Base-by-base conservation (phyloP, 2,329 filamentous ascomycete species). In the Eutypa lata region DNA sequence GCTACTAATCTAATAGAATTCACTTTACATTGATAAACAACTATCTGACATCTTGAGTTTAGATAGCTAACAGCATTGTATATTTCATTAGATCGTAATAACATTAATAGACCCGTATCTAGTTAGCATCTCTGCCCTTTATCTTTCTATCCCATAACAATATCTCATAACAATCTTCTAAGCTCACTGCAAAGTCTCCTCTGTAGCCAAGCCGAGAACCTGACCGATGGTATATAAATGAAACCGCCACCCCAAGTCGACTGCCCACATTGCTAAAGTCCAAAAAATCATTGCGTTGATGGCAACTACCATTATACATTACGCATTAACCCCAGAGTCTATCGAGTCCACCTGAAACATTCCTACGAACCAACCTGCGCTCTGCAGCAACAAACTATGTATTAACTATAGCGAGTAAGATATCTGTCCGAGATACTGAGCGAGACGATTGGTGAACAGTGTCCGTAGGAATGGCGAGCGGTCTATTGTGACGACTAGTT, bases 391-490 rank as follows among this genome's bases (percentile, higher is more conserved):
- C 5, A 57, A 46, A 24, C 61, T 57, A 35, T 68, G 65, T 3
- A 67, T 59, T 2, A 68, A 48, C 35, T 67, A 68, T 7, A 68
- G 56, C 11, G 64, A 56, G 37, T 60, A 68, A 0, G 64, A 66
- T 22, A 67, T 57, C 8, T 59, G 60, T 11, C 65, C 66, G 10
- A 68, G 60, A 33, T 65, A 68, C 49, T 61, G 61, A n/a, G 61
- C 59, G 6, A 66, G 52, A 6, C 52, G 44, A 3, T 57, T 62
- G 4, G 61, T 71, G 54, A 69, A 70, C 5, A 60, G 53, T 8
- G 54, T 43, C 50, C 68, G 66, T 16, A 71, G 40, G 8, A 57
- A 53, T 1, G 47, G 54, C 2, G 55, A 31, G 1, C 54, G 52
- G 18, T 68, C 63, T 22, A 67, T 42, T 4, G 55, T 28, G 8